Evolutionary conservation across 495 filamentous ascomycete genomes (phyloP).

Genomic region (Friedmanniomyces simplex): DNA sequence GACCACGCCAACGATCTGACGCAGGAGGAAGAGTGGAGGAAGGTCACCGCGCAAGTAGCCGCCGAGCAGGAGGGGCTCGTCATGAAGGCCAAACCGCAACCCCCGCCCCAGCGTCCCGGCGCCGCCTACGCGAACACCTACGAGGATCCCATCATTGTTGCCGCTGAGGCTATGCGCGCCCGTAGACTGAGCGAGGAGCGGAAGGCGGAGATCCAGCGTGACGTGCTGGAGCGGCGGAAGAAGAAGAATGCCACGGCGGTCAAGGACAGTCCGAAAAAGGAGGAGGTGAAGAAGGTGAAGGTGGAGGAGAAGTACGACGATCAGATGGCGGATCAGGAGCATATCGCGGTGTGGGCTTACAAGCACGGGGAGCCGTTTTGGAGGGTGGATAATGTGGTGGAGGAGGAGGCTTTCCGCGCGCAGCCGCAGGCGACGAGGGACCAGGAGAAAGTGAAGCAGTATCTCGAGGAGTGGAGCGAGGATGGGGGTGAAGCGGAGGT

Average conservation of each 20-base stretch:
- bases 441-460: background rate
- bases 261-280: background rate
- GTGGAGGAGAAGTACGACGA: background rate
- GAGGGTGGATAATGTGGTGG: too few relatives aligned
- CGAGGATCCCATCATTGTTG: background rate
- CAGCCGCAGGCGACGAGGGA: background rate
- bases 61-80: background rate
- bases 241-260: background rate
- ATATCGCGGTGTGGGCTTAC: background rate
- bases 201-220: background rate
- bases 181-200: background rate
- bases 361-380: background rate
- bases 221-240: background rate
- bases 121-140: background rate
- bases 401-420: too few relatives aligned
- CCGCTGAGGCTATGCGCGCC: background rate
- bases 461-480: background rate
- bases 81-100: background rate
- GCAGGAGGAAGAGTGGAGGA: too few relatives aligned
- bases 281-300: background rate
- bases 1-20: background rate
- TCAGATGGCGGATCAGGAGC: background rate
- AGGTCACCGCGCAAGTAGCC: background rate
- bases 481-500: too few relatives aligned
- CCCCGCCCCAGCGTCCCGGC: too few relatives aligned